Percentiles rank a stretch among this genome's conserved stretches.
Evolutionary conservation across 345 rosid genomes (phyloP).

Genomic region (Populus davidiana): DNA sequence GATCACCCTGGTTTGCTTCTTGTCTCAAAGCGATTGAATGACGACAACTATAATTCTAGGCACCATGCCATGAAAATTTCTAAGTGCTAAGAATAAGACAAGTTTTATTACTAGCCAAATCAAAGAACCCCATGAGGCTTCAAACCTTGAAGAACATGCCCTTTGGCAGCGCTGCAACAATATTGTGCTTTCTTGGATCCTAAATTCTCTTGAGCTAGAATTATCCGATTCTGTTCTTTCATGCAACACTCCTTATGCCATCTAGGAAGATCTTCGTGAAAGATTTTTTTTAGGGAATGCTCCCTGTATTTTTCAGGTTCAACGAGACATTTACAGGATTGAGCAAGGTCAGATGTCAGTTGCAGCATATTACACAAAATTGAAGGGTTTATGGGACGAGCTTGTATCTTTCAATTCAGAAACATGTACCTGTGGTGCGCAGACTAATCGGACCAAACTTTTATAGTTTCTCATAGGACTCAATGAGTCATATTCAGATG

Average conservation of each 20-base stretch:
- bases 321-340: not conserved
- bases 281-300: not conserved
- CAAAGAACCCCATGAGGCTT: not conserved
- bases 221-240: not conserved
- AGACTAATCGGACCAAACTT: too few species aligned
- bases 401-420: not conserved
- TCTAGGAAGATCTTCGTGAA: not conserved
- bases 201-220: not conserved
- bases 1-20: not conserved
- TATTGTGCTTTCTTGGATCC: not conserved
- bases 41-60: not conserved
- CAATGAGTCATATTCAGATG: not conserved
- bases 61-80: not conserved
- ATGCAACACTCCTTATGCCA: not conserved
- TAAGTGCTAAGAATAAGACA: not conserved
- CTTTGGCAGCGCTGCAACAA: not conserved
- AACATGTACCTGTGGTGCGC: not conserved
- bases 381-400: not conserved
- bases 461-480: conserved; percentile 11
- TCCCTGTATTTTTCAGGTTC: not conserved
- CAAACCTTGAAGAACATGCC: not conserved
- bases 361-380: not conserved
- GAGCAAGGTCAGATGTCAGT: not conserved
- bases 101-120: not conserved
- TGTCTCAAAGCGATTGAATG: not conserved